A percentile compares a stretch with the other conserved stretches of the same genome.
These are phyloP conservation scores for Cyathus olla DNA, from an alignment of 1,284 basidiomycete genomes.

Conservation along the genomic window DNA sequence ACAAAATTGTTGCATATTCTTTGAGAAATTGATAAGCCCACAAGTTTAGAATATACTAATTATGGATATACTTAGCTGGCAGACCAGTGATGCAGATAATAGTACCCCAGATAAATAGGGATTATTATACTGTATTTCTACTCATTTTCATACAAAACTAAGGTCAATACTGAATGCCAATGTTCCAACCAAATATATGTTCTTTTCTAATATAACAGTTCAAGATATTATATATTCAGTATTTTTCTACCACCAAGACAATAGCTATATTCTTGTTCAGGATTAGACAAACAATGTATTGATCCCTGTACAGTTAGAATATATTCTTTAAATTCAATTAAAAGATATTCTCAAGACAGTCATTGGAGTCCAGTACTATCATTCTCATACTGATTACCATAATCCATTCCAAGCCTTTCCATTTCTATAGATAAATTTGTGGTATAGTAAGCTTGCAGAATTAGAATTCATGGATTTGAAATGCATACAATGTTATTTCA, in stretches of 20 bases:
- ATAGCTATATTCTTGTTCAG: neutral
- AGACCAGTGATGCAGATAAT: neutral
- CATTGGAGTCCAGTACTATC: neutral
- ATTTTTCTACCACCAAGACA: neutral
- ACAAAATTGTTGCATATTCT: neutral
- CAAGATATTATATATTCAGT: neutral
- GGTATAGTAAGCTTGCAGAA: neutral
- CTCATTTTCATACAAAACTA: neutral
- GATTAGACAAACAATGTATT: neutral
- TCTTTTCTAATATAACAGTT: neutral
- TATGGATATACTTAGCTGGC: conserved; percentile 1
- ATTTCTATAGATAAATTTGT: neutral
- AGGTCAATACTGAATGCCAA: neutral
- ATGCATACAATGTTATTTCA: neutral
- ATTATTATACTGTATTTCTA: neutral
- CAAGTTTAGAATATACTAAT: neutral
- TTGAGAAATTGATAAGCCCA: too few species aligned
- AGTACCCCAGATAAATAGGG: neutral
- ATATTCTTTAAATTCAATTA: neutral
- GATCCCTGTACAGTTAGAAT: too few species aligned
- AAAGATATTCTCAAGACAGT: neutral
- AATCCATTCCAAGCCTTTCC: neutral
- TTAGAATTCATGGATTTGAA: neutral
- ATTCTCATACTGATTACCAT: neutral
- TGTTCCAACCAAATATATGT: neutral